Percentiles rank a stretch among this genome's conserved stretches.
Conservation (phyloP, 176 grass and related monocot species). For the Rhynchospora tenuis region DNA sequence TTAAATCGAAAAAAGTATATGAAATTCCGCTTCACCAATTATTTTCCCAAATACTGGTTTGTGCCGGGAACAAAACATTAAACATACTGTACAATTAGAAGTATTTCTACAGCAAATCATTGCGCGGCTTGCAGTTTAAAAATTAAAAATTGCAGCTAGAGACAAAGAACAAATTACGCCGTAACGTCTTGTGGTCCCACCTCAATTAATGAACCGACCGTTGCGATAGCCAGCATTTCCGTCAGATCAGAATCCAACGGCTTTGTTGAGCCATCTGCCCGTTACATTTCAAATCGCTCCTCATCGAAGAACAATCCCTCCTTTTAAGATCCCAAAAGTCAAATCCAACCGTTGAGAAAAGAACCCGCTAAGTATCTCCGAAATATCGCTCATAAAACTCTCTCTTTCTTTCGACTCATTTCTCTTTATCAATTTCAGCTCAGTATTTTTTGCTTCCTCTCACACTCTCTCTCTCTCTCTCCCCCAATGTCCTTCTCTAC, state of each 20-base stretch:
- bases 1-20: too few relatives aligned
- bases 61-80: too few relatives aligned
- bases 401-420: neutral
- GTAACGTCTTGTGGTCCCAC: neutral
- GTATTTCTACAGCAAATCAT: neutral
- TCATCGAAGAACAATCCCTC: neutral
- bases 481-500: neutral
- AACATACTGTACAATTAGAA: neutral
- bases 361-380: neutral
- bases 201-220: conserved; percentile 25
- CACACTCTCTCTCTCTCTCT: neutral
- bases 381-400: neutral
- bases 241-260: neutral
- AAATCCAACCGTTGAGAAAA: conserved; percentile 33
- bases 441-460: neutral
- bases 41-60: too few relatives aligned
- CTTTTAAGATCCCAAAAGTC: conserved; percentile 23
- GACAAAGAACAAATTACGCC: neutral
- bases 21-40: too few relatives aligned
- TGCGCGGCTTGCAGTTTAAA: neutral
- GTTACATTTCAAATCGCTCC: conserved; percentile 23
- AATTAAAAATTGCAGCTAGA: neutral
- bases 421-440: neutral
- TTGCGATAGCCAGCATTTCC: neutral
- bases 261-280: neutral